A percentile compares a stretch with the other conserved stretches of the same genome.
Evolutionary conservation across 2,329 filamentous ascomycete species (phyloP).

Genomic region (Cadophora luteo-olivacea): DNA sequence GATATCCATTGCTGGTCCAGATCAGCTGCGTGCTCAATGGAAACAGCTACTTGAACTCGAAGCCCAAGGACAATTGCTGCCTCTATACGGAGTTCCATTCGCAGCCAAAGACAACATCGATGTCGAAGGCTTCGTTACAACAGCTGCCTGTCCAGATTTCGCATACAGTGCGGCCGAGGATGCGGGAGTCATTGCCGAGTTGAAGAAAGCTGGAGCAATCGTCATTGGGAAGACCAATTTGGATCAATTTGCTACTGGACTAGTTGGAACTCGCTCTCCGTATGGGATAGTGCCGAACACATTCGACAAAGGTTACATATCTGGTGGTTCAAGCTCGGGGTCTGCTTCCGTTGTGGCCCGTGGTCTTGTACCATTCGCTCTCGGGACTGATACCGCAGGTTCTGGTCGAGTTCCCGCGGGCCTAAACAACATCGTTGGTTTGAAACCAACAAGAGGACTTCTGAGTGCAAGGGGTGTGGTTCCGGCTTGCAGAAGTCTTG

Average conservation of each 20-base stretch:
- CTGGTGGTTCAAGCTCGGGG: conserved; percentile 59
- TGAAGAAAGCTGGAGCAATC: conserved; percentile 27
- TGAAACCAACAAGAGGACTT: conserved; percentile 54
- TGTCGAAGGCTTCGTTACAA: conserved; percentile 56
- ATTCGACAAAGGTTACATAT: conserved; percentile 53
- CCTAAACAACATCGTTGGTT: conserved; percentile 56
- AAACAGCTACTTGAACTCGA: not conserved
- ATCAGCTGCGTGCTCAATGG: conserved; percentile 18
- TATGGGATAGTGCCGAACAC: conserved; percentile 56
- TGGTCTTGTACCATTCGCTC: conserved; percentile 56
- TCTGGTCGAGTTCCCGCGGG: conserved; percentile 55
- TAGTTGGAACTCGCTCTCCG: conserved; percentile 60
- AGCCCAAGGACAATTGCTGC: conserved; percentile 32
- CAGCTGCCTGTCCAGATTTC: conserved; percentile 56
- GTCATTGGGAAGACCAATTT: conserved; percentile 49
- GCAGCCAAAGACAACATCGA: conserved; percentile 63
- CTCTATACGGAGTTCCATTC: conserved; percentile 62
- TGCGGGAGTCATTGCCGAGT: conserved; percentile 22
- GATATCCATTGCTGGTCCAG: conserved; percentile 15
- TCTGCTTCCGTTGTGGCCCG: conserved; percentile 57
- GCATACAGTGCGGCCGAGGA: conserved; percentile 51
- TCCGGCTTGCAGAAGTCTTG: conserved; percentile 57
- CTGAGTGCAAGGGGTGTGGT: conserved; percentile 53
- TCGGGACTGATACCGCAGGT: conserved; percentile 59
- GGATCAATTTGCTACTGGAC: conserved; percentile 62